Conservation (phyloP, 2,329 filamentous ascomycete species). For the Dothidotthia symphoricarpi region DNA sequence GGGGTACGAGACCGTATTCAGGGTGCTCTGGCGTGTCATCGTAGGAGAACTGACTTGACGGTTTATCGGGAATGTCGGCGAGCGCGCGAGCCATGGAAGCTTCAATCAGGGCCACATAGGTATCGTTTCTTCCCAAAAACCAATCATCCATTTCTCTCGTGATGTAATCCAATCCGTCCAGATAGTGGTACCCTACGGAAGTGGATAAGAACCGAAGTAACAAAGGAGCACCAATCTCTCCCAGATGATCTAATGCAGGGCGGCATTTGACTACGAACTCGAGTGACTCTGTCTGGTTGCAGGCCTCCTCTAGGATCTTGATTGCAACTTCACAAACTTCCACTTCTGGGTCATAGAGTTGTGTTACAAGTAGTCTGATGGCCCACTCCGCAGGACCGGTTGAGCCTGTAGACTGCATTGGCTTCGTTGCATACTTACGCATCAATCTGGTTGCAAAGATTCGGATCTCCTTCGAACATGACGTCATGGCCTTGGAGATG, state of each 20-base stretch:
- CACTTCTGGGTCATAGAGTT: slow-evolving; percentile 94
- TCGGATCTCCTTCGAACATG: slow-evolving; percentile 84
- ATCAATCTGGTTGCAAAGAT: slow-evolving; percentile 86
- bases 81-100: slow-evolving; percentile 90
- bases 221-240: slow-evolving; percentile 92
- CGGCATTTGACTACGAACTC: slow-evolving; percentile 97
- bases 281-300: slow-evolving; percentile 84
- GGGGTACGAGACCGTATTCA: slow-evolving; percentile 69
- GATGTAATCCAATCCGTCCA: slow-evolving; percentile 96
- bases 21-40: slow-evolving; percentile 49
- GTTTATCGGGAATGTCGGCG: slow-evolving; percentile 57
- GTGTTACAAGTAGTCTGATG: slow-evolving; percentile 93
- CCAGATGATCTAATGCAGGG: slow-evolving; percentile 89
- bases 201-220: slow-evolving; percentile 91
- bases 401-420: slow-evolving; percentile 45
- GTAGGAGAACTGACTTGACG: slow-evolving; percentile 46
- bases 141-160: slow-evolving; percentile 99
- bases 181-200: slow-evolving; percentile 94
- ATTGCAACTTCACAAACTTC: slow-evolving; percentile 95
- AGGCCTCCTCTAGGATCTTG: slow-evolving; percentile 95
- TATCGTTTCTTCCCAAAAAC: slow-evolving; percentile 95
- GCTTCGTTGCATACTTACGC: slow-evolving; percentile 75
- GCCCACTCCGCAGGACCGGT: slow-evolving; percentile 86
- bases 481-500: slow-evolving; percentile 88
- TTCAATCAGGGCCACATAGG: slow-evolving; percentile 92